These are phyloP conservation scores for Ceratocystis variospora DNA, from an alignment of 2,329 filamentous ascomycete genomes.

Conservation along the genomic window DNA sequence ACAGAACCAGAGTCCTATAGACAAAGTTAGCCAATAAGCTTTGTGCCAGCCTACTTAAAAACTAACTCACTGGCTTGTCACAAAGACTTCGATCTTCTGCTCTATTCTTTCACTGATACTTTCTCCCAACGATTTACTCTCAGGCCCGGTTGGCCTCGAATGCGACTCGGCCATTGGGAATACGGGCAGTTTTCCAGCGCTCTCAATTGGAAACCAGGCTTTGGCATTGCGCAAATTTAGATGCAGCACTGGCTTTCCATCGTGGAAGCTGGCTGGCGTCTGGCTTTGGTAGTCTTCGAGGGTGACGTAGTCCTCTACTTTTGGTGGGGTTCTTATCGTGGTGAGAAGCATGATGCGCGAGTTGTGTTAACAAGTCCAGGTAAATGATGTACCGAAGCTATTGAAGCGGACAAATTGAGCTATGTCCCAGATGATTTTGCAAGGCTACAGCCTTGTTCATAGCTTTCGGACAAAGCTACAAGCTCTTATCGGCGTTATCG, in stretches of 20 bases:
- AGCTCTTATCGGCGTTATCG: slow-evolving; percentile 21
- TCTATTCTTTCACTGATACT: slow-evolving; percentile 30
- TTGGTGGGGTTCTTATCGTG: slow-evolving; percentile 44
- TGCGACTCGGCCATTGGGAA: slow-evolving; percentile 31
- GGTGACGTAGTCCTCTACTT: slow-evolving; percentile 45
- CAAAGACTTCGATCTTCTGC: slow-evolving; percentile 42
- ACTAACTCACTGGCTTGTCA: slow-evolving; percentile 41
- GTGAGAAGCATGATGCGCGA: slow-evolving; percentile 29
- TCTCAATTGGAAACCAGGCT: slow-evolving; percentile 42
- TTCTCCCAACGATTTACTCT: slow-evolving; percentile 24
- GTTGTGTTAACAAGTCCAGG: slow-evolving; percentile 17
- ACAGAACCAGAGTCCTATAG: slow-evolving; percentile 43
- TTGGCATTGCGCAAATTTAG: slow-evolving; percentile 44
- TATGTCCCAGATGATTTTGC: not conserved
- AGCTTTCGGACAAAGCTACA: not conserved
- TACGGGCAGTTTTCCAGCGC: slow-evolving; percentile 42
- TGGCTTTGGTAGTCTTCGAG: slow-evolving; percentile 57
- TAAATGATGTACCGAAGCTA: not conserved
- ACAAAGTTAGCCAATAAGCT: not conserved
- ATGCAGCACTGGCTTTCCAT: slow-evolving; percentile 57
- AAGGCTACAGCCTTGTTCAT: slow-evolving; percentile 17
- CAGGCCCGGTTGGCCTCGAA: slow-evolving; percentile 26
- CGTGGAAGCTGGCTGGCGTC: slow-evolving; percentile 60
- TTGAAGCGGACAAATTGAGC: not conserved
- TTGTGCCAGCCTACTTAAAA: not conserved